Conservation (phyloP, 1,139 yeast species). For the Blastobotrys apis region DNA sequence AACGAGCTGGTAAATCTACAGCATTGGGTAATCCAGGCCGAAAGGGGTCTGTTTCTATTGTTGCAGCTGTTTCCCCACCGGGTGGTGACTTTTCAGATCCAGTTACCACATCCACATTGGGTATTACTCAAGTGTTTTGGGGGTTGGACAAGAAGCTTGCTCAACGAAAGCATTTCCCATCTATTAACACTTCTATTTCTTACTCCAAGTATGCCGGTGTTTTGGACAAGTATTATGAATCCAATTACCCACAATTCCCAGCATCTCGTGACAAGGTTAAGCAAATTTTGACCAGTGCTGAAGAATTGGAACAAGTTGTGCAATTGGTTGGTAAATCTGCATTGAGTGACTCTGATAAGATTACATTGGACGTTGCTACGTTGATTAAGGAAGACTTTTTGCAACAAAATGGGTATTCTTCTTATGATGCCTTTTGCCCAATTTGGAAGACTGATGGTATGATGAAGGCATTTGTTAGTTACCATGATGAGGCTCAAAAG, state of each 20-base stretch:
- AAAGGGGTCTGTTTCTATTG: constrained; percentile 95
- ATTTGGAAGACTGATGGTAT: constrained; percentile 97
- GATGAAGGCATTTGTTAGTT: constrained; percentile 92
- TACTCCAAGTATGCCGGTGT: constrained; percentile 93
- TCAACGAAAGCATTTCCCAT: constrained; percentile 99
- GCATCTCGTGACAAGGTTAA: constrained; percentile 81
- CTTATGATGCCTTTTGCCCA: constrained; percentile 98
- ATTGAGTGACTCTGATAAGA: constrained; percentile 91
- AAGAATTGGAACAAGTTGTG: constrained; percentile 97
- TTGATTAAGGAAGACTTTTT: constrained; percentile 95
- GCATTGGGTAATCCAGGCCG: constrained; percentile 97
- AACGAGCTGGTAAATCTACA: constrained; percentile 97
- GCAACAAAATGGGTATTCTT: constrained; percentile 98
- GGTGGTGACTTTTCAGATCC: constrained; percentile 99
- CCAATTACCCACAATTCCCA: constrained; percentile 88
- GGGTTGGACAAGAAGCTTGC: constrained; percentile 98
- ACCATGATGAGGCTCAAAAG: constrained; percentile 96
- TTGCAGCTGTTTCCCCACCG: constrained; percentile 99
- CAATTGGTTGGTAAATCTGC: constrained; percentile 99
- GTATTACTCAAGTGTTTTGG: constrained; percentile 99
- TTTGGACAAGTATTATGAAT: constrained; percentile 78
- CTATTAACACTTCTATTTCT: constrained; percentile 91
- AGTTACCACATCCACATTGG: constrained; percentile 94
- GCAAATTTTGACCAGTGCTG: constrained; percentile 94
- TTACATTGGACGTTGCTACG: constrained; percentile 86